Base-by-base conservation (phyloP, 306 rosid genomes). In the Carpinus fangiana region DNA sequence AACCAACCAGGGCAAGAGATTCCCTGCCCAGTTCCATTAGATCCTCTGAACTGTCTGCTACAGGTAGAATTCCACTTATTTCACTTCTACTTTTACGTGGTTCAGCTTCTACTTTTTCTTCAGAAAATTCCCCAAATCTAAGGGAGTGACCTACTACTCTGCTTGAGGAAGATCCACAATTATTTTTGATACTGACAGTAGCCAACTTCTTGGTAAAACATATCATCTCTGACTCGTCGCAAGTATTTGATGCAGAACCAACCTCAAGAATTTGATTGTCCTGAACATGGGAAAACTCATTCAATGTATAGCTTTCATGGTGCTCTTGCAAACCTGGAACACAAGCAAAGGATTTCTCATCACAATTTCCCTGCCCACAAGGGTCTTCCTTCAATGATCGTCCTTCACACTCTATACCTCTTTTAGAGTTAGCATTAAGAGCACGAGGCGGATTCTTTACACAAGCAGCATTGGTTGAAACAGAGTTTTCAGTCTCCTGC, bases 91-190 rank as follows among this genome's bases (percentile, higher is more conserved):
- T 47, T 70, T 82, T 78, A 12, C 72, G 12, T 20, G 51, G 78
- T 70, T 72, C 89, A 72, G 51, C 84, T 36, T 46, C 79, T 73
- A 84, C 86, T 70, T 85, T 87, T 10, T 86, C 93, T 78, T 84
- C 90, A 61, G 78, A 76, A 46, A 47, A 59, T 52, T 74, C 85
- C 43, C 70, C 82, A 75, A 48, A 77, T 46, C 66, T 73, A 57
- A 83, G 71, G 72, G 84, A 81, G 64, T 76, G 80, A 62, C 70
- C 72, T 59, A 59, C 34, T 36, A 70, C 64, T 47, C 87, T 83
- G 81, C 52, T 50, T n/a, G 86, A 26, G 47, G 77, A 31, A 64
- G 18, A 64, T 64, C 62, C 76, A 66, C 69, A 72, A 56, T 23
- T 45, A 41, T 46, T 70, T 59, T 20, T 75, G 46, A 31, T 51